A percentile compares a stretch with the other conserved stretches of the same genome.
phyloP scores from a whole-genome alignment of 768 basidiomycete species.

The Lenzites betulinus region DNA sequence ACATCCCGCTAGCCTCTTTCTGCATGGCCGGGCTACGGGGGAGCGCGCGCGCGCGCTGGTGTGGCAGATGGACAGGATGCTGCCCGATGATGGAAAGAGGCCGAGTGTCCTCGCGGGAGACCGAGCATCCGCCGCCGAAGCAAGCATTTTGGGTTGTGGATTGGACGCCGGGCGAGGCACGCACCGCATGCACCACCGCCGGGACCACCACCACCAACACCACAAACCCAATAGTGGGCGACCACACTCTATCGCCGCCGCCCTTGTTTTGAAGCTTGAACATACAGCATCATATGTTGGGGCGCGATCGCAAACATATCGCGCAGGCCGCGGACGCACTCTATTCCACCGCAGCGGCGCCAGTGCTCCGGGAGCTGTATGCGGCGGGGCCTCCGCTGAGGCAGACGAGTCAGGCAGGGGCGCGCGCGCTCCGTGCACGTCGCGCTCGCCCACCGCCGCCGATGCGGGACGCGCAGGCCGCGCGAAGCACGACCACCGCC shows the following conservation, averaged over 20 bases:
- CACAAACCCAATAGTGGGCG: no score
- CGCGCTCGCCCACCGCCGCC: not conserved
- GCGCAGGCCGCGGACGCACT: not conserved
- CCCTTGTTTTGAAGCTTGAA: not conserved
- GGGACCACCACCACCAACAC: no score
- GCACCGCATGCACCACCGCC: not conserved
- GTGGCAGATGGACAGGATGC: not conserved
- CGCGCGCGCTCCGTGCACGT: slow-evolving; percentile 2
- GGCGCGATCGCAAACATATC: not conserved
- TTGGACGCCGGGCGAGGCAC: not conserved
- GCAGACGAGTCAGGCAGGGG: not conserved
- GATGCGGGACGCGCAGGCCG: slow-evolving; percentile 3
- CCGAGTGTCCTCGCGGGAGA: no score
- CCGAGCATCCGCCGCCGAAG: no score
- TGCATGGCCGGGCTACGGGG: not conserved
- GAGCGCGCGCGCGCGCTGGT: no score
- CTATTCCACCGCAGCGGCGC: not conserved
- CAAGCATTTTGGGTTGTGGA: not conserved
- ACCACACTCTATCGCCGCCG: no score
- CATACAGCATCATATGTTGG: not conserved
- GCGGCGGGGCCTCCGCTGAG: not conserved
- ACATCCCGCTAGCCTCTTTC: slow-evolving; percentile 1
- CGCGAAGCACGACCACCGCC: not conserved
- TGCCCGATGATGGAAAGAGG: not conserved
- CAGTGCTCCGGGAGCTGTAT: not conserved